Evolutionary conservation across 805 yeast genomes (phyloP), one percentile per base, ranked within the genome.

Genomic region (Teunomyces cretensis): DNA sequence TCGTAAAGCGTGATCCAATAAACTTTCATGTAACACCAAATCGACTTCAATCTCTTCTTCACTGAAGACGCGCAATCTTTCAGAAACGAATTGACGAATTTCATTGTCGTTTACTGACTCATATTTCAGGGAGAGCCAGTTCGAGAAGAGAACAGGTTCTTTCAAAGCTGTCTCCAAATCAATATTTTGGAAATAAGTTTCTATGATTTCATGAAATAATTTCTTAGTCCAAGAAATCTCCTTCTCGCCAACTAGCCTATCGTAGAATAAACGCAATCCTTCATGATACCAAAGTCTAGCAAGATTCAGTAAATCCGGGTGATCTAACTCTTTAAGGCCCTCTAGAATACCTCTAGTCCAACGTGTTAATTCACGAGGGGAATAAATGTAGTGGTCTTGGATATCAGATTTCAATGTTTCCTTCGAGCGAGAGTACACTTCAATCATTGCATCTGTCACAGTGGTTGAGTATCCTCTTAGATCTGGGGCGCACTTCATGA

Each of bases 341-440:
- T 75, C 78, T 38, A 79, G 73, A 1, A 91, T 62, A n/a, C 96
- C 96, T 46, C 86, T 74, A 1, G 80, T 72, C 95, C 96, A 88
- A 46, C 98, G 70, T 0, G 97, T 89, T 11, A 91, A 72, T 60
- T 91, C 98, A 61, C 98, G 80, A 0, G 98, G 98, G 16, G 95
- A 84, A 58, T 84, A 86, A 0, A 88, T 68, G 55, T 89, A 88
- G 57, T 87, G 92, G 1, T 78, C 66, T 26, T 74, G 79, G 0
- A 53, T 47, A 0, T 46, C 45, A 0, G 65, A 42, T 0, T 70
- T 61, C 52, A 86, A 80, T 1, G 55, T 48, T 0, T 47, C 37
- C 35, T 67, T 74, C 9, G 84, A 76, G 19, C 54, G 46, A 0
- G 56, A 49, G 60, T 86, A 91, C 1, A 88, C 72, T 1, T 72